Evolutionary conservation across 139 green algal genomes (phyloP).

Genomic region (Zygnema circumcarinatum): DNA sequence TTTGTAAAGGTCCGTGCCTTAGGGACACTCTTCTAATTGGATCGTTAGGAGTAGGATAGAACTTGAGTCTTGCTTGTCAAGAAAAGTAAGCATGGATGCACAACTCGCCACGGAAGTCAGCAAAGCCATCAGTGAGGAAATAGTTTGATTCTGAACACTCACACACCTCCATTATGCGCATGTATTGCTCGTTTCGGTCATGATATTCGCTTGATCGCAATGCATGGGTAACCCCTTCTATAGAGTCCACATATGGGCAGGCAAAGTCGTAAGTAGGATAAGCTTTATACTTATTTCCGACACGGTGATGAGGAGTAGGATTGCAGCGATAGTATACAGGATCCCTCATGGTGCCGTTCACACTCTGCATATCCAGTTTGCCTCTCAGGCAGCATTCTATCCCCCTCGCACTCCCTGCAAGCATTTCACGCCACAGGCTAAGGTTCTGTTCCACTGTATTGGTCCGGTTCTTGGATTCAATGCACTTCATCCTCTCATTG

Average conservation of each 20-base stretch:
- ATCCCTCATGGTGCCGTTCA: constrained; percentile 89
- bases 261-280: constrained; percentile 99
- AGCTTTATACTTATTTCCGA: constrained; percentile 81
- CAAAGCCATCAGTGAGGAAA: too few species aligned
- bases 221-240: constrained; percentile 96
- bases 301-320: constrained; percentile 86
- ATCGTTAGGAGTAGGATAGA: too few species aligned
- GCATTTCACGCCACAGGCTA: constrained; percentile 89
- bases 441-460: constrained; percentile 86
- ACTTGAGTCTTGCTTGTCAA: too few species aligned
- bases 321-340: constrained; percentile 96
- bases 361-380: constrained; percentile 91
- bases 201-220: constrained; percentile 95
- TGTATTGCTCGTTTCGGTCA: constrained; percentile 75
- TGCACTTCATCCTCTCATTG: constrained; percentile 83
- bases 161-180: constrained; percentile 47
- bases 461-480: constrained; percentile 75
- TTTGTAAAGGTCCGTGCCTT: too few species aligned
- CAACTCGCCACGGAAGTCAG: too few species aligned
- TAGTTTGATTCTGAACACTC: too few species aligned
- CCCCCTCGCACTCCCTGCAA: constrained; percentile 77
- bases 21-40: too few species aligned
- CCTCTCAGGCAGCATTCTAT: constrained; percentile 84
- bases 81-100: too few species aligned
- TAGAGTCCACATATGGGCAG: constrained; percentile 93